Evolutionary conservation across 106 monocot genomes (phyloP).

Genomic region (Dioscorea dumetorum): DNA sequence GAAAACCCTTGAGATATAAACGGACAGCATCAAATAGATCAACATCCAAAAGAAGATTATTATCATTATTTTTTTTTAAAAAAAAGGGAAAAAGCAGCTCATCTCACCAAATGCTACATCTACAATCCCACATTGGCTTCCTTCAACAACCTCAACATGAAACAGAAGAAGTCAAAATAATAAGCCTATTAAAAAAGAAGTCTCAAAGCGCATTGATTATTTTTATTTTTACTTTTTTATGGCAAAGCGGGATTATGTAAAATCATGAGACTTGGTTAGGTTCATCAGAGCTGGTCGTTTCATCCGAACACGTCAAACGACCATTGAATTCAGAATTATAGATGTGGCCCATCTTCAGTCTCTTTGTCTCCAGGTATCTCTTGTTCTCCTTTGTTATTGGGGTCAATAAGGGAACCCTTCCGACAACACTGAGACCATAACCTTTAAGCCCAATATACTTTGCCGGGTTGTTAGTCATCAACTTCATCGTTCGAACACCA

Average conservation of each 20-base stretch:
- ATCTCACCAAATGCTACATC: too few relatives aligned
- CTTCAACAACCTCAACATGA: background rate
- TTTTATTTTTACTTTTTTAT: background rate
- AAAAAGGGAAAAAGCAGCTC: too few relatives aligned
- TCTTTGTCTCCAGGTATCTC: conserved; percentile 81
- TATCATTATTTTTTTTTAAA: too few relatives aligned
- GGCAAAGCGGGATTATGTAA: background rate
- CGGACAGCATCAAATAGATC: too few relatives aligned
- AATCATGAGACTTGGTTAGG: conserved; percentile 4
- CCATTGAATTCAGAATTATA: conserved; percentile 62
- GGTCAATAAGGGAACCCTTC: conserved; percentile 72
- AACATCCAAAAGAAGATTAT: too few relatives aligned
- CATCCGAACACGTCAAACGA: conserved; percentile 2
- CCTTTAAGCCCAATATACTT: conserved; percentile 89
- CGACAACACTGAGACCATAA: conserved; percentile 74
- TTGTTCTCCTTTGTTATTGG: conserved; percentile 87
- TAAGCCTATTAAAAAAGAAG: background rate
- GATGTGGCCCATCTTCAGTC: conserved; percentile 86
- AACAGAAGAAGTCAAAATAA: background rate
- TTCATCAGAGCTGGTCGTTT: conserved; percentile 4
- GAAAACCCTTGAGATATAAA: too few relatives aligned
- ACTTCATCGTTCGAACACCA: conserved; percentile 85
- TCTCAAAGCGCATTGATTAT: background rate
- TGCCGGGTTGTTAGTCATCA: conserved; percentile 90
- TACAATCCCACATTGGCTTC: too few relatives aligned